A percentile compares a stretch with the other conserved stretches of the same genome.
Conservation (phyloP, 805 yeast species). For the Metschnikowia orientalis region DNA sequence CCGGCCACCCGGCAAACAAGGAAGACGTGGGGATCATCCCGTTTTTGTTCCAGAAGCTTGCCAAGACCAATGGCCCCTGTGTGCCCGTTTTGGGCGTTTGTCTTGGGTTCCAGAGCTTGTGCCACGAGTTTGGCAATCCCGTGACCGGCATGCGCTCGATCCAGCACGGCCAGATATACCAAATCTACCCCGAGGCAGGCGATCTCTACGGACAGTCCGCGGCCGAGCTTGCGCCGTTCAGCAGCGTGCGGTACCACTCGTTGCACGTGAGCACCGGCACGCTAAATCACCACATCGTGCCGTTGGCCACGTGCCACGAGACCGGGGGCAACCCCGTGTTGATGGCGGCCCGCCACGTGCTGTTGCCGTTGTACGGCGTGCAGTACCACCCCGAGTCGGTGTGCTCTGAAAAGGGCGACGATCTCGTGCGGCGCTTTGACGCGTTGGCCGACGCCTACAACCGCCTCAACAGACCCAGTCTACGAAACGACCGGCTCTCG, state of each 20-base stretch:
- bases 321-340: slow-evolving; percentile 27
- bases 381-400: slow-evolving; percentile 97
- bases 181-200: slow-evolving; percentile 44
- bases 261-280: slow-evolving; percentile 45
- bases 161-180: slow-evolving; percentile 82
- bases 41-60: slow-evolving; percentile 41
- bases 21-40: slow-evolving; percentile 73
- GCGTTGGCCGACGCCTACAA: slow-evolving; percentile 38
- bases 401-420: slow-evolving; percentile 66
- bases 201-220: slow-evolving; percentile 9
- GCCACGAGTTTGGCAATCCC: slow-evolving; percentile 54
- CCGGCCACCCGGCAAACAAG: slow-evolving; percentile 72
- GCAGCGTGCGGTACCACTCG: slow-evolving; percentile 88
- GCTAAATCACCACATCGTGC: slow-evolving; percentile 37
- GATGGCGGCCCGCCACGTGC: slow-evolving; percentile 73
- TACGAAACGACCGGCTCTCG: slow-evolving; percentile 5
- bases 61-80: slow-evolving; percentile 9
- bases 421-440: slow-evolving; percentile 62
- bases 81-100: slow-evolving; percentile 87
- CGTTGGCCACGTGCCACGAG: slow-evolving; percentile 57
- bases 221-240: slow-evolving; percentile 31
- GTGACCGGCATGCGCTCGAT: slow-evolving; percentile 53
- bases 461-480: slow-evolving; percentile 14
- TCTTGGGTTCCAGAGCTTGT: slow-evolving; percentile 84
- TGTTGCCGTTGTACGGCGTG: slow-evolving; percentile 79